Evolutionary conservation across 805 yeast species (phyloP), one percentile per base, ranked within the genome.

Genomic region (Ogataea ganodermae): DNA sequence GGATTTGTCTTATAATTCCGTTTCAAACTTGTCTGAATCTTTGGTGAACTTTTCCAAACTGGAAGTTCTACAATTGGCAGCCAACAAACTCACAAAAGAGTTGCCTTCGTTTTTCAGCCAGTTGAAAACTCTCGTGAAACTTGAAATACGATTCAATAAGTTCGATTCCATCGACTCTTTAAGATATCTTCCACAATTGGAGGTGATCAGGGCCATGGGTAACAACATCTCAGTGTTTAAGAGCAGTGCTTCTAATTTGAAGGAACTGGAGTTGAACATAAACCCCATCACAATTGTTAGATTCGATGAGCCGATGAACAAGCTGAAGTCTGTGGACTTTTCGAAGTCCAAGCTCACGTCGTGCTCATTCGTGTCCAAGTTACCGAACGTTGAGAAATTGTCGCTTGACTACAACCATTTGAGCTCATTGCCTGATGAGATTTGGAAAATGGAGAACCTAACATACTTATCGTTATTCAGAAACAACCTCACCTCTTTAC

Each of bases 331-430:
- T 14, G 72, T 94, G 41, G 89, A 89, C 51, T 70, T 94, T 44
- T 80, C 87, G 8, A 86, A 86, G 59, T 97, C 96, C 1, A 89
- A 88, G 58, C 70, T 94, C 41, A 80, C 96, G 0, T 74, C 87
- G 6, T 71, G 94, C 23, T 84, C 91, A 0, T 79, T 90, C 48
- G 73, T 90, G 36, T 65, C 74, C 6, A 76, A 74, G 53, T 72
- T 90, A 35, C 79, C 86, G 0, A 78, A 80, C 49, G 70, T 90
- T 44, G 95, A 87, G 56, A 85, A 80, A 49, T 68, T 94, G 53
- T 81, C 81, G 23, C 67, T 94, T 52, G 94, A 89, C 66, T 81
- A 84, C 57, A 94, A 94, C 61, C 94, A 87, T 60, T 72, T 94
- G 55, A 86, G 86, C 7, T 74, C 80, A 13, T 67, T 94, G 17